A percentile compares a stretch with the other conserved stretches of the same genome.
These are phyloP conservation scores for Trifolium dubium DNA, from an alignment of 306 rosid genomes.

Conservation along the genomic window DNA sequence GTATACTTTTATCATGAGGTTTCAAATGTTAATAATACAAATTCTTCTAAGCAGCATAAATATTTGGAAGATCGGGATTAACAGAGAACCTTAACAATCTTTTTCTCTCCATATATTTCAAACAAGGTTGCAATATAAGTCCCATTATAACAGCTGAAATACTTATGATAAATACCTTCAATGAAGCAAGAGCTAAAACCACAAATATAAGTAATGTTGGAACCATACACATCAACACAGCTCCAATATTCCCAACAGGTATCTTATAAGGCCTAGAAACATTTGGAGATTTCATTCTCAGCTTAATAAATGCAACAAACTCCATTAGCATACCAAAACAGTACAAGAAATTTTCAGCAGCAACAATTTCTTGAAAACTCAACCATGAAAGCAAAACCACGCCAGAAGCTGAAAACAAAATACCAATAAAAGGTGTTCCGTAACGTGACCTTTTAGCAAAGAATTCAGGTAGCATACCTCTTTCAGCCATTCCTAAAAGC, in stretches of 20 bases:
- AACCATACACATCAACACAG: slow-evolving; percentile 58
- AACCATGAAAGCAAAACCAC: slow-evolving; percentile 69
- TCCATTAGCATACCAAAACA: slow-evolving; percentile 80
- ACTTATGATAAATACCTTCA: slow-evolving; percentile 57
- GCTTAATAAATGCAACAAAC: slow-evolving; percentile 63
- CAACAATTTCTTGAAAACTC: slow-evolving; percentile 79
- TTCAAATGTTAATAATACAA: too few relatives aligned
- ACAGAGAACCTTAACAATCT: slow-evolving; percentile 56
- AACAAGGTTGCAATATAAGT: slow-evolving; percentile 55
- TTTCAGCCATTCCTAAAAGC: slow-evolving; percentile 73
- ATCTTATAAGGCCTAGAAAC: slow-evolving; percentile 57
- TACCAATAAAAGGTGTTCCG: slow-evolving; percentile 65
- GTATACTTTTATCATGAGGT: too few relatives aligned
- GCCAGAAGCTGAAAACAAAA: slow-evolving; percentile 71
- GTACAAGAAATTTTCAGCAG: slow-evolving; percentile 69
- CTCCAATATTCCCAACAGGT: slow-evolving; percentile 61
- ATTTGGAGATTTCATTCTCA: slow-evolving; percentile 56
- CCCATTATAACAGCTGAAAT: slow-evolving; percentile 54
- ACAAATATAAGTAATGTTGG: slow-evolving; percentile 60
- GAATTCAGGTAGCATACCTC: slow-evolving; percentile 68
- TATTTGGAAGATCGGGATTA: slow-evolving; percentile 51
- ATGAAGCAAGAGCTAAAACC: slow-evolving; percentile 58
- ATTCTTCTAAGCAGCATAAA: slow-evolving; percentile 16
- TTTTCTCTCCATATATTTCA: slow-evolving; percentile 53
- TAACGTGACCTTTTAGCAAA: slow-evolving; percentile 58